Evolutionary conservation across 1,139 yeast species (phyloP).

Genomic region (Yarrowia galli): DNA sequence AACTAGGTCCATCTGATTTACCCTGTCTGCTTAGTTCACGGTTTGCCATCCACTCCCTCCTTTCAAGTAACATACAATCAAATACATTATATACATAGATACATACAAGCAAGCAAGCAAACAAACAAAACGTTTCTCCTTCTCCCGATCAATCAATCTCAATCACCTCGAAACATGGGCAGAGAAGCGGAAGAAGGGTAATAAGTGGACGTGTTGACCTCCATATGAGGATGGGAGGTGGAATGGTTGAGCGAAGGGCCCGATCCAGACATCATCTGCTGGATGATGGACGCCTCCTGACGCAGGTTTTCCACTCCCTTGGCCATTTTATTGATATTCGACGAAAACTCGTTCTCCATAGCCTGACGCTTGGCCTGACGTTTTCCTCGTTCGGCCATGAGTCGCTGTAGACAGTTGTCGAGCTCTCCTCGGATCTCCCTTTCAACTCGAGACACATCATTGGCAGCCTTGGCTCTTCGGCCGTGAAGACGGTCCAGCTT

Average conservation of each 20-base stretch:
- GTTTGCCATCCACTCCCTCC: neutral
- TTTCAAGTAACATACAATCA: neutral
- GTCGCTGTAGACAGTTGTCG: constrained; percentile 42
- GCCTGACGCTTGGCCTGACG: constrained; percentile 33
- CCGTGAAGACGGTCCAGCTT: constrained; percentile 21
- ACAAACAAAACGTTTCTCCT: constrained; percentile 13
- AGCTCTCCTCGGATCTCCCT: constrained; percentile 43
- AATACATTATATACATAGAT: constrained; percentile 23
- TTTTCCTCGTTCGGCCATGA: constrained; percentile 38
- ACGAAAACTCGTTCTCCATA: constrained; percentile 50
- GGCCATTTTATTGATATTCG: constrained; percentile 51
- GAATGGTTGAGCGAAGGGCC: constrained; percentile 21
- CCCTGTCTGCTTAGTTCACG: too few relatives aligned
- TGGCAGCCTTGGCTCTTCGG: constrained; percentile 37
- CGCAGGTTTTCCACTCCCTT: constrained; percentile 46
- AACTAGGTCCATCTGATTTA: too few relatives aligned
- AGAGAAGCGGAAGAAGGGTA: constrained; percentile 8
- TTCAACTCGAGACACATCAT: constrained; percentile 40
- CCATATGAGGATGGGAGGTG: constrained; percentile 28
- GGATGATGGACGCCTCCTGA: constrained; percentile 38
- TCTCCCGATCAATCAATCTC: neutral
- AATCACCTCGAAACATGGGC: constrained; percentile 30
- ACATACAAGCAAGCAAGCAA: constrained; percentile 36
- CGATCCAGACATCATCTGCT: constrained; percentile 32
- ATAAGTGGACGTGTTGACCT: constrained; percentile 5